Conservation (phyloP, 2,329 filamentous ascomycete genomes). For the Drechslerella stenobrocha region DNA sequence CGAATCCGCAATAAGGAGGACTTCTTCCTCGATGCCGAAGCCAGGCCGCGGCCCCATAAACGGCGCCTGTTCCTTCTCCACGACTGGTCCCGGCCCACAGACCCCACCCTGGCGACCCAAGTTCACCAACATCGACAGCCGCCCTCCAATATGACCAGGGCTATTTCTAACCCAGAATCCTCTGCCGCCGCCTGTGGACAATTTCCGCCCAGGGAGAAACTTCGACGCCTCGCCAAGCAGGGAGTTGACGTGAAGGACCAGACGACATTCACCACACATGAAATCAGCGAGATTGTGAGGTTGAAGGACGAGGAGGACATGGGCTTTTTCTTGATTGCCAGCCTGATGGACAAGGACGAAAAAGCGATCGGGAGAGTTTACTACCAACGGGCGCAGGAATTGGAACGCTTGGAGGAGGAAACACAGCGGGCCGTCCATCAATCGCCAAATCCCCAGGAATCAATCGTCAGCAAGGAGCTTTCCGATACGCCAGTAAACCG, state of each 20-base stretch:
- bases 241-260: neutral
- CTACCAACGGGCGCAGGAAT: neutral
- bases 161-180: too few species aligned
- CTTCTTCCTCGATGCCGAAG: conserved; percentile 8
- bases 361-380: conserved; percentile 4
- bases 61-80: neutral
- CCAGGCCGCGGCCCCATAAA: conserved; percentile 8
- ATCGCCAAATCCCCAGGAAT: too few species aligned
- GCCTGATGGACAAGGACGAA: conserved; percentile 8
- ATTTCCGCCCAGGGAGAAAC: neutral
- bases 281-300: neutral
- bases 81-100: neutral
- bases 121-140: neutral
- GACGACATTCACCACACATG: neutral
- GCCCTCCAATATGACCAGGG: too few species aligned
- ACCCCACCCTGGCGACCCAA: neutral
- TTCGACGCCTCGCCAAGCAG: neutral
- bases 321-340: conserved; percentile 9
- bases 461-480: too few species aligned
- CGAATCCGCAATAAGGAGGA: conserved; percentile 34
- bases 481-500: too few species aligned
- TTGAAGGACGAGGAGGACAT: conserved; percentile 1
- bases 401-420: neutral
- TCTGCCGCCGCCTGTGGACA: neutral
- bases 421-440: too few species aligned